A percentile compares a stretch with the other conserved stretches of the same genome.
These are phyloP conservation scores for Austropuccinia psidii DNA, from an alignment of 1,284 basidiomycete species.

Conservation along the genomic window DNA sequence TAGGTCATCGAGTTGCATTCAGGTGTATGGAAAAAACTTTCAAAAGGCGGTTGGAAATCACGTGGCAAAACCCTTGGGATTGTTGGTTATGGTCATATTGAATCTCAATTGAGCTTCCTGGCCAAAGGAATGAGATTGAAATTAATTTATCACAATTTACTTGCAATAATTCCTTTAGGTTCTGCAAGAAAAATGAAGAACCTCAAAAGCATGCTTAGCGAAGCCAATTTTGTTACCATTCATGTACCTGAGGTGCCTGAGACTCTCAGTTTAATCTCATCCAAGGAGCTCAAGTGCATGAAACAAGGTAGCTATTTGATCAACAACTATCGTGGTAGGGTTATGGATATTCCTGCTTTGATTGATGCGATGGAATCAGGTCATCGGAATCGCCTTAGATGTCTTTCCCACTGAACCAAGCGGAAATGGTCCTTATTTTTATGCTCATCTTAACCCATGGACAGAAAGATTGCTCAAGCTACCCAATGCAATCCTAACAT, in stretches of 20 bases:
- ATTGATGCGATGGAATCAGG: slow-evolving; percentile 70
- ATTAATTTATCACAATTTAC: slow-evolving; percentile 89
- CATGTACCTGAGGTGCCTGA: slow-evolving; percentile 96
- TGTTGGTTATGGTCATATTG: slow-evolving; percentile 97
- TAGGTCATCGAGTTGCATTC: slow-evolving; percentile 77
- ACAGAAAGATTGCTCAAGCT: slow-evolving; percentile 63
- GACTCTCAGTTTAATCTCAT: slow-evolving; percentile 87
- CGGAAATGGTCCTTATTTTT: slow-evolving; percentile 75
- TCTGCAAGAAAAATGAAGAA: slow-evolving; percentile 80
- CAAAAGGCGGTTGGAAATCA: slow-evolving; percentile 95
- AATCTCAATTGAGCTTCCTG: slow-evolving; percentile 91
- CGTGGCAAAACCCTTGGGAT: slow-evolving; percentile 97
- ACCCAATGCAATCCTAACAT: slow-evolving; percentile 87
- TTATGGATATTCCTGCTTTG: slow-evolving; percentile 89
- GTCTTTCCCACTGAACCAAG: slow-evolving; percentile 91
- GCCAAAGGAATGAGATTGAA: slow-evolving; percentile 94
- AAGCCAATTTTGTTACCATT: slow-evolving; percentile 87
- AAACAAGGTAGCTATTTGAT: slow-evolving; percentile 91
- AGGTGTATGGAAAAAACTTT: slow-evolving; percentile 98
- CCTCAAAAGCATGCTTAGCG: slow-evolving; percentile 66
- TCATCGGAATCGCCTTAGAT: slow-evolving; percentile 84
- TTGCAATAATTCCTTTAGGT: slow-evolving; percentile 97
- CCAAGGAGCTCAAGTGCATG: slow-evolving; percentile 73
- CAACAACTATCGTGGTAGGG: slow-evolving; percentile 93
- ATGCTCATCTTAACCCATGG: slow-evolving; percentile 76